A percentile compares a stretch with the other conserved stretches of the same genome.
phyloP scores from a whole-genome alignment of 306 rosid species.

The Corylus heterophylla region DNA sequence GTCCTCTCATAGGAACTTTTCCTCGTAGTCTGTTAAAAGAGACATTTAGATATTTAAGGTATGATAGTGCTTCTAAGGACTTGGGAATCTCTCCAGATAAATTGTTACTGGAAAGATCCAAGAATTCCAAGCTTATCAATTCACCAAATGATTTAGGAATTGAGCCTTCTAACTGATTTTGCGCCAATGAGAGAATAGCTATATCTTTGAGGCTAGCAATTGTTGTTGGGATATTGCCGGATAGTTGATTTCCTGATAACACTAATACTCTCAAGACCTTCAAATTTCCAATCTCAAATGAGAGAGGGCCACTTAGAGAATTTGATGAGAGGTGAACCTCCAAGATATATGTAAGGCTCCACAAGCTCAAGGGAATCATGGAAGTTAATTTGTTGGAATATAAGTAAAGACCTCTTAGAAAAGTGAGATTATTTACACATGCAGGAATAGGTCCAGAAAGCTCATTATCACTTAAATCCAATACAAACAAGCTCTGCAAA shows the following conservation, averaged over 20 bases:
- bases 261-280: not conserved
- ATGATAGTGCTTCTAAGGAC: no score
- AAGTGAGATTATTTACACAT: not conserved
- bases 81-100: no score
- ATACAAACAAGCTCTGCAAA: not conserved
- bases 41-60: no score
- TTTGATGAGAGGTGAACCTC: slow-evolving; percentile 12
- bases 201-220: not conserved
- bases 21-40: no score
- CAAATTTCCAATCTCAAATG: slow-evolving; percentile 7
- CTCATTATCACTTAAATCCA: slow-evolving; percentile 1
- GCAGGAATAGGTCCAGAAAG: slow-evolving; percentile 9
- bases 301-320: slow-evolving; percentile 26
- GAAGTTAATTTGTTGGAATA: slow-evolving; percentile 12
- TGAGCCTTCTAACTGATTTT: no score
- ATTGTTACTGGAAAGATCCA: no score
- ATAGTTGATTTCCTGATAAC: no score
- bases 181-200: no score
- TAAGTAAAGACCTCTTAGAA: not conserved
- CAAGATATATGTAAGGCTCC: not conserved
- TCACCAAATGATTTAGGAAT: no score
- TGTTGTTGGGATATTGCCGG: no score
- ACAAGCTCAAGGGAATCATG: not conserved
- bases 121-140: no score
- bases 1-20: no score